These are phyloP conservation scores for Pythium rishiriense DNA, from an alignment of 352 stramenopile genomes.

Conservation along the genomic window DNA sequence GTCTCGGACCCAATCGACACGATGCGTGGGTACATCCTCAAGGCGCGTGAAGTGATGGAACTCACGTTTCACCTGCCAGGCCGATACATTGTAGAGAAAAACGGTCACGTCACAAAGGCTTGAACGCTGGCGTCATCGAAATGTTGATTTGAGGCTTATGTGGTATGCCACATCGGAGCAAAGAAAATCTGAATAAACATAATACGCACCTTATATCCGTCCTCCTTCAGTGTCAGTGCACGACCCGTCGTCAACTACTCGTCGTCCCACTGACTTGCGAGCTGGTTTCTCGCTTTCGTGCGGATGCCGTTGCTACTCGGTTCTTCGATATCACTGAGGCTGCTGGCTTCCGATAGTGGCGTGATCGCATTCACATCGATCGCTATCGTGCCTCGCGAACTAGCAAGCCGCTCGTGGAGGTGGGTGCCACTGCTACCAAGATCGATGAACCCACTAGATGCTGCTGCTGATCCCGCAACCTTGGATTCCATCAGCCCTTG, in stretches of 20 bases:
- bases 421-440: conserved; percentile 9
- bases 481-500: conserved; percentile 16
- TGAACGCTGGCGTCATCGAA: not conserved
- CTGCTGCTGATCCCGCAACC: not conserved
- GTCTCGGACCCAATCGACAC: conserved; percentile 34
- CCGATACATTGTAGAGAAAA: conserved; percentile 46
- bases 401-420: conserved; percentile 18
- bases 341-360: conserved; percentile 28
- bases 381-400: conserved; percentile 18
- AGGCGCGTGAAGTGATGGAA: conserved; percentile 38
- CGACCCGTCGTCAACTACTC: conserved; percentile 1
- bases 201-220: conserved; percentile 27
- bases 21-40: conserved; percentile 61
- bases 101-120: not conserved
- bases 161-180: not conserved
- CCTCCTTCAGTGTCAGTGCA: too few relatives aligned
- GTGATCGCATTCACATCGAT: conserved; percentile 32
- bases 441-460: conserved; percentile 25
- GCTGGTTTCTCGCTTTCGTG: conserved; percentile 28
- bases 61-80: conserved; percentile 48
- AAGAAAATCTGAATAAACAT: conserved; percentile 6
- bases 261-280: conserved; percentile 32
- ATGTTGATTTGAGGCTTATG: not conserved
- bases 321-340: conserved; percentile 29
- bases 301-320: conserved; percentile 35